Evolutionary conservation across 2,329 filamentous ascomycete genomes (phyloP).

Genomic region (Aspergillus sp.): DNA sequence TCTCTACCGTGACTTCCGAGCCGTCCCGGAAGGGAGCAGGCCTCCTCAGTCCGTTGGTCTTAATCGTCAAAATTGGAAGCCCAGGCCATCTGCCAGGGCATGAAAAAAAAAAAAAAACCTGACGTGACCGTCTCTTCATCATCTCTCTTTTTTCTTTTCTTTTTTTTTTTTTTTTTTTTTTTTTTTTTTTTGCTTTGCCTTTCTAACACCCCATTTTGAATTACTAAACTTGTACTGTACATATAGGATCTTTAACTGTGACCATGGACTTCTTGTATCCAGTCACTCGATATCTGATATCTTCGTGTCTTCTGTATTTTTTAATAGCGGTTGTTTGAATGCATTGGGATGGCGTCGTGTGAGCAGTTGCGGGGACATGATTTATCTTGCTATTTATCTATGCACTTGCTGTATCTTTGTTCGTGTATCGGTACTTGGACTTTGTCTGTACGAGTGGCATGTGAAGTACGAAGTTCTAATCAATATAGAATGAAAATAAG

Average conservation of each 20-base stretch:
- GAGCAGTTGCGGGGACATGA: constrained; percentile 5
- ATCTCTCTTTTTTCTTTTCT: constrained; percentile 7
- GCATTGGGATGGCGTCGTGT: constrained; percentile 34
- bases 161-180: constrained; percentile 1
- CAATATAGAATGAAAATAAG: background rate
- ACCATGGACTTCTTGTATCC: constrained; percentile 5
- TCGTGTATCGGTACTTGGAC: background rate
- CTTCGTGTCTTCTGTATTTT: constrained; percentile 21
- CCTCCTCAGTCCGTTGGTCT: constrained; percentile 30
- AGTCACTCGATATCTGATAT: constrained; percentile 18
- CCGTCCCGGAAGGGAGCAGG: constrained; percentile 28
- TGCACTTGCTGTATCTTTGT: background rate
- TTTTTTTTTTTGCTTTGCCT: background rate
- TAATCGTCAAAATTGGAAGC: constrained; percentile 35
- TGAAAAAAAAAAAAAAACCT: constrained; percentile 9
- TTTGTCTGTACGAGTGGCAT: constrained; percentile 2
- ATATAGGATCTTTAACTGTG: constrained; percentile 13
- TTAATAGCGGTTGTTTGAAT: constrained; percentile 20
- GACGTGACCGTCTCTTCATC: background rate
- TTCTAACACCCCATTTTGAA: background rate
- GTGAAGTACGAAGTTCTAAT: background rate
- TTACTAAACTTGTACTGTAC: constrained; percentile 14
- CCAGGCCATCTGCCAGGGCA: constrained; percentile 30
- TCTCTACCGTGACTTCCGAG: constrained; percentile 33
- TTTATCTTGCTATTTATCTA: background rate